Percentiles rank a stretch among this genome's conserved stretches.
Evolutionary conservation across 2,329 filamentous ascomycete species (phyloP).

Genomic region (Fusarium sp.): DNA sequence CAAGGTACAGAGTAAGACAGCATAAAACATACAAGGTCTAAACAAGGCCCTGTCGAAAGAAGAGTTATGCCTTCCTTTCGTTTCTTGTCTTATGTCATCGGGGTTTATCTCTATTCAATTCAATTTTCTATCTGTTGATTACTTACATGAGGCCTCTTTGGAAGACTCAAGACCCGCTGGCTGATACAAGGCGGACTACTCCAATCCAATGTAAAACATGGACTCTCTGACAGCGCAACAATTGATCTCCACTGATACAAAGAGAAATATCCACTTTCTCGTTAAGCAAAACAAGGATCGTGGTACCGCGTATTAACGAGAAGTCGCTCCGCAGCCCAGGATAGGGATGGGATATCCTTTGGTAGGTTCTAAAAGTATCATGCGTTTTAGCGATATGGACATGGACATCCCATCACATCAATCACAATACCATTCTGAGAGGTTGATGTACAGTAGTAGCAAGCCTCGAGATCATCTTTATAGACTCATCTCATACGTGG

Average conservation of each 20-base stretch:
- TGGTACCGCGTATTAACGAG: constrained; percentile 15
- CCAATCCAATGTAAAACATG: background rate
- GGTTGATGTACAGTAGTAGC: background rate
- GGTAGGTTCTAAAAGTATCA: constrained; percentile 19
- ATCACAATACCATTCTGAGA: background rate
- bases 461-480: background rate
- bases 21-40: background rate
- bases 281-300: background rate
- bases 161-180: background rate
- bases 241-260: background rate
- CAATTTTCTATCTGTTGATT: background rate
- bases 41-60: background rate
- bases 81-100: background rate
- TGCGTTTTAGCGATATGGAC: constrained; percentile 8
- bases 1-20: background rate
- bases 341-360: constrained; percentile 21
- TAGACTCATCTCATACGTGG: constrained; percentile 6
- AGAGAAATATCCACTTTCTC: background rate
- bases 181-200: constrained; percentile 1
- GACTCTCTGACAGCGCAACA: constrained; percentile 26
- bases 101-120: background rate
- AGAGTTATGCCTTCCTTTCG: background rate
- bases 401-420: background rate
- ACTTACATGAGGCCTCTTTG: constrained; percentile 1
- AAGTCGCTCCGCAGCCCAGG: constrained; percentile 4